These are phyloP conservation scores for Starmerella bacillaris DNA, from an alignment of 805 yeast species.

Conservation along the genomic window DNA sequence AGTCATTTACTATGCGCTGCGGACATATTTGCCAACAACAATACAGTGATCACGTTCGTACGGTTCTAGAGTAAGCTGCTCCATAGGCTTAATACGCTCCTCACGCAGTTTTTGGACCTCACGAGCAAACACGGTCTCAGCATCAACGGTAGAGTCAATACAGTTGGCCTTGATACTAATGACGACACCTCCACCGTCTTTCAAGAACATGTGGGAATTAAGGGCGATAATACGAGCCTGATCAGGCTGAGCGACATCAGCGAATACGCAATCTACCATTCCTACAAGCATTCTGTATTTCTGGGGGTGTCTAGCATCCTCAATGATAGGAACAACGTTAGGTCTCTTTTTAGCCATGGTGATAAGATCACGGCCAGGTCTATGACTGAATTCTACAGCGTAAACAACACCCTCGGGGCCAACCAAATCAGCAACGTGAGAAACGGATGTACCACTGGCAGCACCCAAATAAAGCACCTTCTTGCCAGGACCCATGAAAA, in stretches of 20 bases:
- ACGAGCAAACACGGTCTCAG: conserved; percentile 98
- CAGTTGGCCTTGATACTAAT: conserved; percentile 99
- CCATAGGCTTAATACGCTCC: conserved; percentile 95
- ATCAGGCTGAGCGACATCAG: conserved; percentile 99
- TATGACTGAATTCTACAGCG: conserved; percentile 98
- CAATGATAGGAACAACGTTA: conserved; percentile 93
- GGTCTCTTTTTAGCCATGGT: conserved; percentile 99
- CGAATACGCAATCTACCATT: conserved; percentile 97
- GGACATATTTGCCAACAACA: conserved; percentile 89
- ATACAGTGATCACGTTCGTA: conserved; percentile 99
- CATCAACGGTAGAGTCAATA: conserved; percentile 98
- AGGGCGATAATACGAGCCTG: conserved; percentile 99
- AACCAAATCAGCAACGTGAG: conserved; percentile 94
- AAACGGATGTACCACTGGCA: conserved; percentile 97
- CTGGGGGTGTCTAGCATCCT: conserved; percentile 99
- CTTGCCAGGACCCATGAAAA: conserved; percentile 94
- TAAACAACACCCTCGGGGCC: conserved; percentile 98
- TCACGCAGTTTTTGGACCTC: conserved; percentile 98
- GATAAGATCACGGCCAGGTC: conserved; percentile 98
- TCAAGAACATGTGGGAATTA: conserved; percentile 93
- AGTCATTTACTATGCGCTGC: conserved; percentile 58
- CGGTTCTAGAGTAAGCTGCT: conserved; percentile 97
- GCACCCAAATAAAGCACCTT: conserved; percentile 97
- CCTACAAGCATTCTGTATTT: conserved; percentile 97
- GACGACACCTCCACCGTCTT: conserved; percentile 96